A percentile compares a stretch with the other conserved stretches of the same genome.
Conservation (phyloP, 331 rosid genomes). For the Spiraea crenata region DNA sequence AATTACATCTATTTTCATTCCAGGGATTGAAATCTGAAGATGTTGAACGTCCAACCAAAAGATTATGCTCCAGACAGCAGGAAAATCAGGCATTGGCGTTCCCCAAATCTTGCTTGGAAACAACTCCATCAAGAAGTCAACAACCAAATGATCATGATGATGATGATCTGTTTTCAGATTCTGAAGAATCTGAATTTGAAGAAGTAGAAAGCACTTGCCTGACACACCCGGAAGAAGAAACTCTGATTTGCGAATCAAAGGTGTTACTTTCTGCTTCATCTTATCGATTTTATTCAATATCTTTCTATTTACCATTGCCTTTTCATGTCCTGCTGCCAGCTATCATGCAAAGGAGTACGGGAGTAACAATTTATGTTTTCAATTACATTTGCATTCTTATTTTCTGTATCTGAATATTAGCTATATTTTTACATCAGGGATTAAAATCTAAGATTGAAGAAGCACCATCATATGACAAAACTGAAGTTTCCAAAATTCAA, state of each 20-base stretch:
- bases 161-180: not conserved
- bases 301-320: not conserved
- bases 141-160: not conserved
- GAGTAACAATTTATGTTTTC: not conserved
- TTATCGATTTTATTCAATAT: not conserved
- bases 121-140: not conserved
- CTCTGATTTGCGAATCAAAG: conserved; percentile 4
- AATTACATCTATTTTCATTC: not conserved
- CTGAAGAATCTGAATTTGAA: not conserved
- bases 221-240: not conserved
- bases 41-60: not conserved
- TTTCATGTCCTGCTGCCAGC: conserved; percentile 4
- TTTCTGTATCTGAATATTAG: not conserved
- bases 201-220: not conserved
- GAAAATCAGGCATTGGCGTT: not conserved
- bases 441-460: not conserved
- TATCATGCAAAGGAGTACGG: not conserved
- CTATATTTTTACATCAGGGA: not conserved
- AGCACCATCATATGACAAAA: not conserved
- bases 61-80: conserved; percentile 10
- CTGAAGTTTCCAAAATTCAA: conserved; percentile 7
- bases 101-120: not conserved
- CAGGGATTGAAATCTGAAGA: not conserved
- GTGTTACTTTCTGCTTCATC: conserved; percentile 1
- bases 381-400: conserved; percentile 1